A percentile compares a stretch with the other conserved stretches of the same genome.
These are phyloP conservation scores for Edaphochlamys debaryana DNA, from an alignment of 139 green algal species.

Conservation along the genomic window DNA sequence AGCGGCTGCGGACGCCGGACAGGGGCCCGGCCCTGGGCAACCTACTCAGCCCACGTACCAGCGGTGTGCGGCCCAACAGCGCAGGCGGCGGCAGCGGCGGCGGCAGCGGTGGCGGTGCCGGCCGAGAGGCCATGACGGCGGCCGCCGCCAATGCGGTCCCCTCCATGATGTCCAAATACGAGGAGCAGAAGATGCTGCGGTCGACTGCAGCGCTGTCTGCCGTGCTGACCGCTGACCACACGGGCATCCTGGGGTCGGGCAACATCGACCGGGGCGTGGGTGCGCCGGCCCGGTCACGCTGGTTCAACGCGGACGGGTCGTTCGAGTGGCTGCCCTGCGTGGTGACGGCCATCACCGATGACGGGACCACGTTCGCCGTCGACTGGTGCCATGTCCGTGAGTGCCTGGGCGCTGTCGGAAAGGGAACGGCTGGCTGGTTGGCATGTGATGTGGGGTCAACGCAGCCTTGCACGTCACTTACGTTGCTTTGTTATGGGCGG, in stretches of 20 bases:
- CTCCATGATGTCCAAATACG: conserved; percentile 16
- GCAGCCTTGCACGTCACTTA: neutral
- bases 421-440: neutral
- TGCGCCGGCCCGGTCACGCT: conserved; percentile 19
- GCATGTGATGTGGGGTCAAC: neutral
- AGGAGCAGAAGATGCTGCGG: conserved; percentile 22
- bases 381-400: conserved; percentile 35
- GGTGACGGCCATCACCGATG: conserved; percentile 7
- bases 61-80: no score
- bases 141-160: neutral
- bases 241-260: conserved; percentile 2
- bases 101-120: neutral
- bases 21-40: no score
- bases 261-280: conserved; percentile 26
- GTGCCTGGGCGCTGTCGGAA: neutral
- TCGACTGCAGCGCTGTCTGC: conserved; percentile 22
- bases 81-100: neutral
- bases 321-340: conserved; percentile 49
- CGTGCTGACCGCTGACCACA: conserved; percentile 29
- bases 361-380: conserved; percentile 41
- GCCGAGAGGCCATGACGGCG: neutral
- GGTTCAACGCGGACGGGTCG: conserved; percentile 32
- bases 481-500: no score
- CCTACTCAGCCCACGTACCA: no score
- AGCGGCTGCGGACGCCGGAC: no score